Evolutionary conservation across 106 monocot genomes (phyloP).

Genomic region (Allium cepa): DNA sequence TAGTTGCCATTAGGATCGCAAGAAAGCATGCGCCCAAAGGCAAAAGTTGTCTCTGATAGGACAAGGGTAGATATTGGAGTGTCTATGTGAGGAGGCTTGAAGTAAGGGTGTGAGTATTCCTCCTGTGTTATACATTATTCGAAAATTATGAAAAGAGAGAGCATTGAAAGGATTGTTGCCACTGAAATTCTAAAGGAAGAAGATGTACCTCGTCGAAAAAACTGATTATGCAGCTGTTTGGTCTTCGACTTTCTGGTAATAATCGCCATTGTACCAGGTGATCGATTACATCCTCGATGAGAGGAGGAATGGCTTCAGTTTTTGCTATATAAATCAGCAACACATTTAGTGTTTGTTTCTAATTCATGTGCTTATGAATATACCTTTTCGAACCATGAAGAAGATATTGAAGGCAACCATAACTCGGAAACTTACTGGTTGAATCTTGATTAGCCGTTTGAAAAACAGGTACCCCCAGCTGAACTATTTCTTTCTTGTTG

Average conservation of each 20-base stretch:
- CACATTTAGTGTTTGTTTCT: neutral
- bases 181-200: neutral
- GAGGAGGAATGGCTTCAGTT: slow-evolving; percentile 76
- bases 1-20: slow-evolving; percentile 68
- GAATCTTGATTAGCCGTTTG: no score
- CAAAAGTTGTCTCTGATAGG: slow-evolving; percentile 69
- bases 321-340: slow-evolving; percentile 22
- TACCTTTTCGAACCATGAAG: neutral
- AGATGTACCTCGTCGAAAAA: slow-evolving; percentile 90
- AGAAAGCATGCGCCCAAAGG: slow-evolving; percentile 70
- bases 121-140: slow-evolving; percentile 27
- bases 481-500: no score
- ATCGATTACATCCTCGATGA: slow-evolving; percentile 64
- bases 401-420: no score
- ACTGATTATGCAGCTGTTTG: slow-evolving; percentile 93
- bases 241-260: slow-evolving; percentile 75
- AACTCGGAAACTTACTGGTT: no score
- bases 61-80: slow-evolving; percentile 89
- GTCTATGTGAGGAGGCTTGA: slow-evolving; percentile 93
- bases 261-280: slow-evolving; percentile 86
- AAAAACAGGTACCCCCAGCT: no score
- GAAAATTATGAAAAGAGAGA: neutral
- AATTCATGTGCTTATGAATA: neutral
- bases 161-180: neutral
- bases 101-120: slow-evolving; percentile 91